These are phyloP conservation scores for Nissolia schottii DNA, from an alignment of 306 rosid species.

Conservation along the genomic window DNA sequence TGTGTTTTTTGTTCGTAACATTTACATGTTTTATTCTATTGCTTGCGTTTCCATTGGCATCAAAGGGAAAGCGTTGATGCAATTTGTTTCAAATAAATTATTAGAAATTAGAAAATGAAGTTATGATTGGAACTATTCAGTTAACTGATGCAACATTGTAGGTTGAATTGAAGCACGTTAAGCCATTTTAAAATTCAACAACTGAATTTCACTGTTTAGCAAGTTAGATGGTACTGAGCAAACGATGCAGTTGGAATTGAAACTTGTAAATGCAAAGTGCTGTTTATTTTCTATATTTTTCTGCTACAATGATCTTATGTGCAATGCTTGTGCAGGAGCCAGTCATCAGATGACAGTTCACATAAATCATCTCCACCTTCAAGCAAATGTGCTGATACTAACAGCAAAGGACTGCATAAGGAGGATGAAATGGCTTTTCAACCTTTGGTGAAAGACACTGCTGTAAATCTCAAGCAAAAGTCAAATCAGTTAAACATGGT, in stretches of 20 bases:
- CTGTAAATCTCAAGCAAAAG: conserved; percentile 25
- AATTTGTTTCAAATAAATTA: neutral
- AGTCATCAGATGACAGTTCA: conserved; percentile 26
- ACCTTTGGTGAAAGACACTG: conserved; percentile 13
- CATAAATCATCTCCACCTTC: conserved; percentile 15
- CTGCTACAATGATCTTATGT: neutral
- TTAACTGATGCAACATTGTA: neutral
- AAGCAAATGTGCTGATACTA: conserved; percentile 14
- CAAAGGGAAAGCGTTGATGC: neutral
- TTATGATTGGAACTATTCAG: neutral
- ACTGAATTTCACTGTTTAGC: neutral
- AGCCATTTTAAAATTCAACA: neutral
- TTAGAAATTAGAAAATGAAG: neutral
- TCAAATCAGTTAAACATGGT: conserved; percentile 16
- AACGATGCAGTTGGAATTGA: neutral
- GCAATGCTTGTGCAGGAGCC: conserved; percentile 40
- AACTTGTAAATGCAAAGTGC: neutral
- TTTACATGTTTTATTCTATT: neutral
- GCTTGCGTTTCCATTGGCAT: neutral
- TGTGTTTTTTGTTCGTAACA: neutral
- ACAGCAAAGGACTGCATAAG: conserved; percentile 26
- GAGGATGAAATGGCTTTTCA: conserved; percentile 29
- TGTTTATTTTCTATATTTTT: neutral
- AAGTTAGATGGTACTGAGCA: neutral
- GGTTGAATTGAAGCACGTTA: neutral